A percentile compares a stretch with the other conserved stretches of the same genome.
phyloP scores from a whole-genome alignment of 2,329 filamentous ascomycete species.

The Aspergillus texensis region DNA sequence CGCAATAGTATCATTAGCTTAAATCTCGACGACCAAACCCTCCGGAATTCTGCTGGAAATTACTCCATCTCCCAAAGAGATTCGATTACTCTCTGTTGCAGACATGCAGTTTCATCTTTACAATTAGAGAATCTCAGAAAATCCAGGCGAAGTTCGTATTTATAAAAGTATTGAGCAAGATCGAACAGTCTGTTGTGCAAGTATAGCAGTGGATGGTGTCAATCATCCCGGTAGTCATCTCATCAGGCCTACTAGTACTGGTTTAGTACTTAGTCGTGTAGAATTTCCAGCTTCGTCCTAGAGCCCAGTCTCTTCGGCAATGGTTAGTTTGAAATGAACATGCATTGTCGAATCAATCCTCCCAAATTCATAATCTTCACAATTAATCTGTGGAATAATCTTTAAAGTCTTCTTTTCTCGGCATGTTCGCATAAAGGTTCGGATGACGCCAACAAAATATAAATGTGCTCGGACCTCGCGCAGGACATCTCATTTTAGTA shows the following conservation, averaged over 20 bases:
- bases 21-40: not conserved
- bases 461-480: not conserved
- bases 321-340: too few relatives aligned
- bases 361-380: not conserved
- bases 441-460: too few relatives aligned
- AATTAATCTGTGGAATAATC: not conserved
- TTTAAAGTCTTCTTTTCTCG: not conserved
- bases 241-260: not conserved
- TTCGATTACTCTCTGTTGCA: not conserved
- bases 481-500: not conserved
- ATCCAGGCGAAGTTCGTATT: not conserved
- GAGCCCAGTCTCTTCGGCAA: not conserved
- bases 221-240: not conserved
- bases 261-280: not conserved
- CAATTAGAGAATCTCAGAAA: not conserved
- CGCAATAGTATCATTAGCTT: conserved; percentile 3
- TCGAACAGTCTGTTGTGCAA: not conserved
- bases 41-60: not conserved
- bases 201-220: not conserved
- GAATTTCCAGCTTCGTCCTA: not conserved
- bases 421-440: not conserved
- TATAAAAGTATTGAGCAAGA: not conserved
- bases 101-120: not conserved
- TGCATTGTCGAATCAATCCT: not conserved
- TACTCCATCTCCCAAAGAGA: not conserved